These are phyloP conservation scores for Ophiostoma novo-ulmi DNA, from an alignment of 2,329 filamentous ascomycete species.

Conservation along the genomic window DNA sequence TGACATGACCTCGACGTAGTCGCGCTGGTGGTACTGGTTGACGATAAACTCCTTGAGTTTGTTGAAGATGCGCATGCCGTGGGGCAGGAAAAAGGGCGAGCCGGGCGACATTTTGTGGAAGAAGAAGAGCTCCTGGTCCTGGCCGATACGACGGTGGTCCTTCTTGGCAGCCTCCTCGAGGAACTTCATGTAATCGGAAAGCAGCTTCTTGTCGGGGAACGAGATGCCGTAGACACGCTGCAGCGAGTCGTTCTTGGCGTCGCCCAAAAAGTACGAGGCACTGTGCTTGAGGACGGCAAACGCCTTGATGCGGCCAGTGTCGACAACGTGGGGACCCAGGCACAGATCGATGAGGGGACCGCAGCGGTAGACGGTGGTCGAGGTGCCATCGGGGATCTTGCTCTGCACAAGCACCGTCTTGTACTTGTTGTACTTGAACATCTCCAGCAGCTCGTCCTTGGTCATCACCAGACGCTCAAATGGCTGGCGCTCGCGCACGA, in stretches of 20 bases:
- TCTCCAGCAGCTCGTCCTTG: constrained; percentile 87
- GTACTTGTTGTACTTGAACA: constrained; percentile 98
- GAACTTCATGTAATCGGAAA: constrained; percentile 90
- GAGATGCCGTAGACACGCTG: constrained; percentile 96
- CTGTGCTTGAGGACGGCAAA: constrained; percentile 80
- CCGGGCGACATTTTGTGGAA: constrained; percentile 93
- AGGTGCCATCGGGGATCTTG: constrained; percentile 82
- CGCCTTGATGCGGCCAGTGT: constrained; percentile 88
- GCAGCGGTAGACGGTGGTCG: constrained; percentile 89
- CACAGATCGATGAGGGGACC: constrained; percentile 94
- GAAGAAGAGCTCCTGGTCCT: constrained; percentile 95
- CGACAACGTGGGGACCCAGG: constrained; percentile 87
- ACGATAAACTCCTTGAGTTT: constrained; percentile 64
- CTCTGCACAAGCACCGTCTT: constrained; percentile 97
- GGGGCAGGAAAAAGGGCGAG: constrained; percentile 85
- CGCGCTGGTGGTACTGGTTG: constrained; percentile 85
- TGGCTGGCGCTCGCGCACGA: constrained; percentile 93
- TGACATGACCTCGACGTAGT: constrained; percentile 90
- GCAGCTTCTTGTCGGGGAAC: constrained; percentile 90
- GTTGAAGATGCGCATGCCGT: constrained; percentile 50
- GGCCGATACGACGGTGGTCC: constrained; percentile 88
- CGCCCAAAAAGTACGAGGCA: constrained; percentile 79
- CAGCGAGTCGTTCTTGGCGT: constrained; percentile 87
- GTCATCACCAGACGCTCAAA: constrained; percentile 86
- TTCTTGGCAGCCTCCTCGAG: constrained; percentile 97